Conservation (phyloP, 108 stramenopile genomes). For the Mediolabrus comicus region DNA sequence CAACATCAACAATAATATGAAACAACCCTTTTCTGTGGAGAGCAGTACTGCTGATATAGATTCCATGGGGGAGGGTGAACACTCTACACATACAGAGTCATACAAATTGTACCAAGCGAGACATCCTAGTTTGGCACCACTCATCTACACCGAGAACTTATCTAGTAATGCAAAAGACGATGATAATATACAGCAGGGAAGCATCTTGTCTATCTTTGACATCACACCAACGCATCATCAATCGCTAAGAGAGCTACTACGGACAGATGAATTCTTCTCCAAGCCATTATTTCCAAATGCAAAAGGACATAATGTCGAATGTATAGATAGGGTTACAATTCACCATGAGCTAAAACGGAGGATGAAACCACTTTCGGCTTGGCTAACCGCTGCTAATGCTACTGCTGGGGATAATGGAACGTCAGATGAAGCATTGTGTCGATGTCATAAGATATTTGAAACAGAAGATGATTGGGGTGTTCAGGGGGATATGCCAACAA, state of each 20-base stretch:
- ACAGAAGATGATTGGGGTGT: constrained; percentile 4
- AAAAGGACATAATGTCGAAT: constrained; percentile 14
- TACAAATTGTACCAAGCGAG: constrained; percentile 30
- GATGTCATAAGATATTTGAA: not conserved
- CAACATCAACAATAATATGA: not conserved
- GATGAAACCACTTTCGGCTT: constrained; percentile 4
- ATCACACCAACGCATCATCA: constrained; percentile 22
- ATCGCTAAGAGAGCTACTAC: constrained; percentile 20
- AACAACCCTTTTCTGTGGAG: not conserved
- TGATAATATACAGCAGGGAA: not conserved
- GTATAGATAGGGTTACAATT: not conserved
- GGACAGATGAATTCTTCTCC: constrained; percentile 23
- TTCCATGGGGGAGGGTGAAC: no score
- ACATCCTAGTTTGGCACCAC: constrained; percentile 29
- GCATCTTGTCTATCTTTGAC: constrained; percentile 28
- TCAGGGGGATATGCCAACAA: not conserved
- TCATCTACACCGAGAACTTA: constrained; percentile 13
- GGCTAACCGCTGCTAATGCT: no score
- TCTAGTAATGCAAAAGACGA: not conserved
- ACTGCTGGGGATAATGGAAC: not conserved
- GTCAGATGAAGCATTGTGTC: constrained; percentile 7
- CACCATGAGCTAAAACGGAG: not conserved
- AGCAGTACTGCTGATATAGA: no score
- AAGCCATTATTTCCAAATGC: constrained; percentile 21
- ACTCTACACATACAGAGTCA: not conserved